phyloP scores from a whole-genome alignment of 306 rosid genomes.

The Medicago truncatula region DNA sequence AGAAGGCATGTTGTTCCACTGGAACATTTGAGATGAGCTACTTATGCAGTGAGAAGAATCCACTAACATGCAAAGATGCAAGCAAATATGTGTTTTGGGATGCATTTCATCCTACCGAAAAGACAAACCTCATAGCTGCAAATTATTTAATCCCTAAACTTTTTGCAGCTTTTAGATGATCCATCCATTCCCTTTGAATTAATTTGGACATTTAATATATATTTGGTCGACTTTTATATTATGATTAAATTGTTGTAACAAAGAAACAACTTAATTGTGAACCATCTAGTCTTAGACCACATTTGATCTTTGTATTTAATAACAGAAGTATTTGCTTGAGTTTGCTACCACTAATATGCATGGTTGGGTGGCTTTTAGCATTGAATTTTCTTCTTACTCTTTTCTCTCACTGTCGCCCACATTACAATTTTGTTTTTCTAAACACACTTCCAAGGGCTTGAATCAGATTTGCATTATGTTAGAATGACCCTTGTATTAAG shows the following conservation, averaged over 20 bases:
- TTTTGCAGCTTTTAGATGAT: constrained; percentile 35
- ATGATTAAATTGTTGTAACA: background rate
- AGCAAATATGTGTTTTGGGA: constrained; percentile 54
- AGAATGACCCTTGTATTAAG: too few species aligned
- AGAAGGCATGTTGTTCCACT: constrained; percentile 46
- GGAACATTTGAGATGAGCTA: constrained; percentile 56
- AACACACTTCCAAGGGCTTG: too few species aligned
- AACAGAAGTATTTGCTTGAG: background rate
- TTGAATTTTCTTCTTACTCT: too few species aligned
- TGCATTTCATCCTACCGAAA: constrained; percentile 54
- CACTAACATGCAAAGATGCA: constrained; percentile 48
- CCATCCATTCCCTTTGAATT: background rate
- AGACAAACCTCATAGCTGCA: constrained; percentile 42
- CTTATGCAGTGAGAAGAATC: constrained; percentile 46
- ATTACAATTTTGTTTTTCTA: too few species aligned
- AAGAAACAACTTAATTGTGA: background rate
- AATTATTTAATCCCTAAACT: constrained; percentile 34
- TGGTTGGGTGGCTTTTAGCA: background rate
- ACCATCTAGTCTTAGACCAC: background rate
- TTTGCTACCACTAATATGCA: background rate
- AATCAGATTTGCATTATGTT: too few species aligned
- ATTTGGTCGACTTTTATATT: background rate
- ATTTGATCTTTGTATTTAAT: background rate
- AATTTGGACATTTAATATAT: background rate
- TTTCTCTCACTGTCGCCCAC: too few species aligned